Conservation (phyloP, 306 rosid species). For the Cicer pinnatifidum region DNA sequence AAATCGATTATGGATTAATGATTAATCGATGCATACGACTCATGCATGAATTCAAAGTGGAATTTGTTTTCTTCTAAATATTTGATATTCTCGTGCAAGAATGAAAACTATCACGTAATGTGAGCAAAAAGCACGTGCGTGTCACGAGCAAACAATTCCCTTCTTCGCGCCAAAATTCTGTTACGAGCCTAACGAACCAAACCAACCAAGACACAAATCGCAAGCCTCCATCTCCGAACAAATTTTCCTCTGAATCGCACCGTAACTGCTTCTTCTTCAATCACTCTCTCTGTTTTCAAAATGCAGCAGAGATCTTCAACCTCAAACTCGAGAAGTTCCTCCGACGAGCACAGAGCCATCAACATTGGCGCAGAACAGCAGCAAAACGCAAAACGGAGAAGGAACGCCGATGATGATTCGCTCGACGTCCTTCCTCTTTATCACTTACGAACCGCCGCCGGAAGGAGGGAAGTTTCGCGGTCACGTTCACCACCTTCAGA, state of each 20-base stretch:
- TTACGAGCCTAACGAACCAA: constrained; percentile 43
- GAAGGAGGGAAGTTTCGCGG: constrained; percentile 43
- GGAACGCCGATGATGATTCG: constrained; percentile 34
- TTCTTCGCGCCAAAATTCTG: constrained; percentile 46
- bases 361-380: constrained; percentile 36
- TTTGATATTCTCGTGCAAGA: background rate
- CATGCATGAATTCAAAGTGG: too few relatives aligned
- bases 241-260: constrained; percentile 21
- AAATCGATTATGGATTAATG: too few relatives aligned
- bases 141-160: constrained; percentile 27
- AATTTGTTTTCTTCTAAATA: too few relatives aligned
- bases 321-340: constrained; percentile 44
- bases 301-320: constrained; percentile 58
- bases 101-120: background rate
- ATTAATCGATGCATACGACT: too few relatives aligned
- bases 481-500: constrained; percentile 20
- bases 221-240: background rate
- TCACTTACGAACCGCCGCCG: constrained; percentile 38
- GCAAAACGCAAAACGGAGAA: constrained; percentile 49
- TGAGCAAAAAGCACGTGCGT: constrained; percentile 40
- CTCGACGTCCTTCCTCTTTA: constrained; percentile 48
- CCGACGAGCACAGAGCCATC: constrained; percentile 44
- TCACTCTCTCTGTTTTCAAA: constrained; percentile 2
- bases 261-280: background rate
- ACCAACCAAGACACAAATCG: background rate